These are phyloP conservation scores for Beauveria varroae DNA, from an alignment of 2,329 filamentous ascomycete species.

Conservation along the genomic window DNA sequence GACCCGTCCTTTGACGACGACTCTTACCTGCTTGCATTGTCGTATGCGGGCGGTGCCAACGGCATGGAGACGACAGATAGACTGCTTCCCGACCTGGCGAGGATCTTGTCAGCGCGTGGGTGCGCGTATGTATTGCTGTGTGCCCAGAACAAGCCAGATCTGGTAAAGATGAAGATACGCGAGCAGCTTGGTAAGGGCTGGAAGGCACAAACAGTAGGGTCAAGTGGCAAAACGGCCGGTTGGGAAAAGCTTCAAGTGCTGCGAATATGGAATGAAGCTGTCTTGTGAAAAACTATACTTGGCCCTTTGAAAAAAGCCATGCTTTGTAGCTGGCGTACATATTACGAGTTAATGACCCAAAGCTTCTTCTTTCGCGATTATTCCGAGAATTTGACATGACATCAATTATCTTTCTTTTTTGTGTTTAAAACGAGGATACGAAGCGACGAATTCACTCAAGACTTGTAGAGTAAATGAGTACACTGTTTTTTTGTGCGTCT, in stretches of 20 bases:
- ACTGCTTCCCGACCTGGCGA: slow-evolving; percentile 62
- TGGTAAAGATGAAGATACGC: slow-evolving; percentile 58
- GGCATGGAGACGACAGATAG: slow-evolving; percentile 92
- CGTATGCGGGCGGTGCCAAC: slow-evolving; percentile 81
- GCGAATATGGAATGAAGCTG: slow-evolving; percentile 63
- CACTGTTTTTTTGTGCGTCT: slow-evolving; percentile 4
- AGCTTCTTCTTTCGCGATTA: background rate
- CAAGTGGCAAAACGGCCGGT: slow-evolving; percentile 78
- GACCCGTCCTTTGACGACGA: slow-evolving; percentile 62
- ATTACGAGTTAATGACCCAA: slow-evolving; percentile 6
- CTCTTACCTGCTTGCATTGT: slow-evolving; percentile 73
- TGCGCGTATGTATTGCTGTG: slow-evolving; percentile 88
- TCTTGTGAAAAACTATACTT: background rate
- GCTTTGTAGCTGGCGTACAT: background rate
- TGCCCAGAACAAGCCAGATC: slow-evolving; percentile 77
- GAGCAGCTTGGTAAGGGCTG: slow-evolving; percentile 47
- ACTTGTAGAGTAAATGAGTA: background rate
- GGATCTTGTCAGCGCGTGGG: slow-evolving; percentile 56
- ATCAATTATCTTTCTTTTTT: background rate
- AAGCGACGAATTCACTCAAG: background rate
- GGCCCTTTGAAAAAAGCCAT: background rate
- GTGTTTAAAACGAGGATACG: background rate
- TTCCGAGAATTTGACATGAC: background rate
- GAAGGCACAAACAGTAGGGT: slow-evolving; percentile 69
- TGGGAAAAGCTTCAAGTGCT: slow-evolving; percentile 93